Percentiles rank a stretch among this genome's conserved stretches.
Conservation (phyloP, 2,329 filamentous ascomycete genomes). For the Ceratocystis diversiconidia region DNA sequence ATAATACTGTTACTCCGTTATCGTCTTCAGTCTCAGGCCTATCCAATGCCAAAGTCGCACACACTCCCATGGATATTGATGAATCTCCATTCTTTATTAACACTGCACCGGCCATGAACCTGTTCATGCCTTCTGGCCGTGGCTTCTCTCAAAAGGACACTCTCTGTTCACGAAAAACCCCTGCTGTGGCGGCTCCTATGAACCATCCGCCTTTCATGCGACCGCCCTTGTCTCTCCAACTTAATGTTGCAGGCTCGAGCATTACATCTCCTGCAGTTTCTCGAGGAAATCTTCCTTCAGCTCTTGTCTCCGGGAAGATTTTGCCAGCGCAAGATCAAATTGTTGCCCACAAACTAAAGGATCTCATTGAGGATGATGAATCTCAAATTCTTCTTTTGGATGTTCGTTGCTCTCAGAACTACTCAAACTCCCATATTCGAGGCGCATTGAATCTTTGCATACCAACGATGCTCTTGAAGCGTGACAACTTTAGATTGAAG, state of each 20-base stretch:
- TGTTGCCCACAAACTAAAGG: constrained; percentile 38
- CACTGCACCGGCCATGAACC: constrained; percentile 30
- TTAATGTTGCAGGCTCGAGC: constrained; percentile 27
- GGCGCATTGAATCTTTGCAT: constrained; percentile 89
- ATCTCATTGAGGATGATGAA: constrained; percentile 35
- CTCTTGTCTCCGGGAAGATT: constrained; percentile 1
- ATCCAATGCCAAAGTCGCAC: not conserved
- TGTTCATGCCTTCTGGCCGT: constrained; percentile 5
- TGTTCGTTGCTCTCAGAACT: constrained; percentile 74
- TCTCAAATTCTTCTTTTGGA: constrained; percentile 47
- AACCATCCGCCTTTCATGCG: not conserved
- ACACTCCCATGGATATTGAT: constrained; percentile 27
- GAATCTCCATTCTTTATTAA: constrained; percentile 26
- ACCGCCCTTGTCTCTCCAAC: constrained; percentile 32
- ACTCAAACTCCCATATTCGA: constrained; percentile 55
- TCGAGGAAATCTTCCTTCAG: constrained; percentile 4
- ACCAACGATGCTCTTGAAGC: constrained; percentile 81
- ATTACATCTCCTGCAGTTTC: constrained; percentile 21
- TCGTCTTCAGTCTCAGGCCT: constrained; percentile 18
- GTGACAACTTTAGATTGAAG: constrained; percentile 75
- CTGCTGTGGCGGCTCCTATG: not conserved
- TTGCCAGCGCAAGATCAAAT: constrained; percentile 34
- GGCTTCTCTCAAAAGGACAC: not conserved
- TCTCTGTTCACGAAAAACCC: not conserved
- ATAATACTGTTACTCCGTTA: not conserved